Conservation (phyloP, 257 asterid genomes). For the Solanum pennellii region DNA sequence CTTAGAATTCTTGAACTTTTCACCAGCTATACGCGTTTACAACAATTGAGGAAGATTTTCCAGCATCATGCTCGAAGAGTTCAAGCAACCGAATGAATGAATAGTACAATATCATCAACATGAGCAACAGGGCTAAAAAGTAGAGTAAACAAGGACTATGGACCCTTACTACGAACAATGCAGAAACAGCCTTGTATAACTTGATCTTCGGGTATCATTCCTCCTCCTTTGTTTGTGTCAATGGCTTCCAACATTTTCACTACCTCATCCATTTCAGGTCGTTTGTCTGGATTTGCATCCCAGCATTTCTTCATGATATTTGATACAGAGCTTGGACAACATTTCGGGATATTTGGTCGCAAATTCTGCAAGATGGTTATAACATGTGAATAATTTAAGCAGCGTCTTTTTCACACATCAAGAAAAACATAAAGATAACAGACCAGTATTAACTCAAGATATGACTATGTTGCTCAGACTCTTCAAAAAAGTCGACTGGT, state of each 20-base stretch:
- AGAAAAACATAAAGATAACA: not conserved
- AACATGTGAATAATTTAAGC: not conserved
- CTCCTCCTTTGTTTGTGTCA: slow-evolving; percentile 90
- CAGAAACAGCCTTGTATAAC: slow-evolving; percentile 53
- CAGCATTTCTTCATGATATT: slow-evolving; percentile 69
- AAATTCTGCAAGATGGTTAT: slow-evolving; percentile 28
- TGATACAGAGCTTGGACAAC: slow-evolving; percentile 58
- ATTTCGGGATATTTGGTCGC: slow-evolving; percentile 76
- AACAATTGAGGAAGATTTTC: not conserved
- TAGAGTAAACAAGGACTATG: slow-evolving; percentile 16
- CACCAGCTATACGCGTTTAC: not conserved
- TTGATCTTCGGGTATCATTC: slow-evolving; percentile 85
- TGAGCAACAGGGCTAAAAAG: not conserved
- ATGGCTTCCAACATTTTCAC: slow-evolving; percentile 65
- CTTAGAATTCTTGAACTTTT: not conserved
- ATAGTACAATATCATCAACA: not conserved
- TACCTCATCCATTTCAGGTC: slow-evolving; percentile 90
- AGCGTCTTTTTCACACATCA: not conserved
- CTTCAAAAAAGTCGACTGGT: not conserved
- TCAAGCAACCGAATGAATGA: slow-evolving; percentile 3
- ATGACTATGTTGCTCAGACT: not conserved
- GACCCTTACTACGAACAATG: slow-evolving; percentile 71
- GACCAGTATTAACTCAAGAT: not conserved
- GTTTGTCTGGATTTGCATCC: slow-evolving; percentile 70
- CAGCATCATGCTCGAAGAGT: not conserved